These are phyloP conservation scores for Phytophthora brassicae DNA, from an alignment of 352 stramenopile genomes.

Conservation along the genomic window DNA sequence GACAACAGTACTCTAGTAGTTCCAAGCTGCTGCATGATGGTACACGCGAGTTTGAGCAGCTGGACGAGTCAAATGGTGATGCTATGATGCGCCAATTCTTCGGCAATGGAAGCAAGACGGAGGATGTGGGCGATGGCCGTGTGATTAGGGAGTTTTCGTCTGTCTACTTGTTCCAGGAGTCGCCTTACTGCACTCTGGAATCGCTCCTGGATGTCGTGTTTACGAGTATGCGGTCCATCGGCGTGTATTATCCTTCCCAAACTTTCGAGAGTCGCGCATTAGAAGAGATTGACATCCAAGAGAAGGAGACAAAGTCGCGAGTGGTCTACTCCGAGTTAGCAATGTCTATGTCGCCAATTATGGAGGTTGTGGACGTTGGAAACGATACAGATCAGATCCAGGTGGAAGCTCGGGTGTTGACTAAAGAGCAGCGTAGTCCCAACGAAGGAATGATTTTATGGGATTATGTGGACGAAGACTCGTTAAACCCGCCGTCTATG, in stretches of 20 bases:
- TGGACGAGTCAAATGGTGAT: slow-evolving; percentile 31
- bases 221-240: slow-evolving; percentile 49
- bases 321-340: slow-evolving; percentile 56
- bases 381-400: slow-evolving; percentile 38
- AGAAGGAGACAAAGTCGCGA: slow-evolving; percentile 27
- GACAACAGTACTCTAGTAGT: slow-evolving; percentile 38
- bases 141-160: slow-evolving; percentile 73
- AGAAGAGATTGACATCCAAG: slow-evolving; percentile 36
- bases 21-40: slow-evolving; percentile 59
- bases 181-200: slow-evolving; percentile 36
- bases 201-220: slow-evolving; percentile 44
- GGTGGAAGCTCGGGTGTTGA: slow-evolving; percentile 64
- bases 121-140: slow-evolving; percentile 39
- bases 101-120: slow-evolving; percentile 17
- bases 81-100: slow-evolving; percentile 38
- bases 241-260: slow-evolving; percentile 56
- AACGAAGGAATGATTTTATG: slow-evolving; percentile 51
- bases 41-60: slow-evolving; percentile 28
- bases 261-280: slow-evolving; percentile 39
- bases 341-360: slow-evolving; percentile 36
- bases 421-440: slow-evolving; percentile 34
- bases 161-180: slow-evolving; percentile 63
- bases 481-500: slow-evolving; percentile 37
- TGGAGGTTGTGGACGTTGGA: slow-evolving; percentile 34
- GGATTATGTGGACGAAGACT: slow-evolving; percentile 74